A percentile compares a stretch with the other conserved stretches of the same genome.
These are phyloP conservation scores for Xerocomellus chrysenteron DNA, from an alignment of 768 basidiomycete species.

Conservation along the genomic window DNA sequence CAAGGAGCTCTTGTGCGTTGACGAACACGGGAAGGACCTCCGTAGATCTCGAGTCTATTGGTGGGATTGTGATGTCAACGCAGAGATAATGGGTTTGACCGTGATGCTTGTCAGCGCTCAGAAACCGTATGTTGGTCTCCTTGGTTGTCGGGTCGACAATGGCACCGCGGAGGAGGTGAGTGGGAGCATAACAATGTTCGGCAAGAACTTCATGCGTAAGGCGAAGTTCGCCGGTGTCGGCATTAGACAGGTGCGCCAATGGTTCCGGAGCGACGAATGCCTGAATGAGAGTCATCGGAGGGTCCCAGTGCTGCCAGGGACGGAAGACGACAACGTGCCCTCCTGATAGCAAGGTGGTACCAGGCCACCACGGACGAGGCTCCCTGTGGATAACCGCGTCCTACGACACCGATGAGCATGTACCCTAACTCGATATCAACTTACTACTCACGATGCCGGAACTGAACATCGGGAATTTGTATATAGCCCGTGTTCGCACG, in stretches of 20 bases:
- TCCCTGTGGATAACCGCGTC: not conserved
- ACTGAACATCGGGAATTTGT: slow-evolving; percentile 17
- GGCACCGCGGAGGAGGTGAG: slow-evolving; percentile 11
- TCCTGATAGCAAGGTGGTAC: slow-evolving; percentile 14
- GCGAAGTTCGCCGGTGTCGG: slow-evolving; percentile 2
- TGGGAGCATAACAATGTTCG: slow-evolving; percentile 3
- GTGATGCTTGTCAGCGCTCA: not conserved
- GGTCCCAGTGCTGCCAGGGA: slow-evolving; percentile 1
- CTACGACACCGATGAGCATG: slow-evolving; percentile 4
- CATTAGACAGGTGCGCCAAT: not conserved
- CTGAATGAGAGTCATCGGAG: slow-evolving; percentile 17
- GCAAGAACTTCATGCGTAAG: slow-evolving; percentile 22
- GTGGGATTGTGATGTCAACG: slow-evolving; percentile 17
- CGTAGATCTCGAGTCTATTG: not conserved
- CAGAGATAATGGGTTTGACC: slow-evolving; percentile 11
- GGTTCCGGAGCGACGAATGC: slow-evolving; percentile 14
- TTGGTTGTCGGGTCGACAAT: slow-evolving; percentile 14
- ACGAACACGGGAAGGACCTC: slow-evolving; percentile 15
- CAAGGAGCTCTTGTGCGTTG: slow-evolving; percentile 12
- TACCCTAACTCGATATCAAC: not conserved
- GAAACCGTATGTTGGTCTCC: slow-evolving; percentile 12
- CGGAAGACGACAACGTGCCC: slow-evolving; percentile 16
- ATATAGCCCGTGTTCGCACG: slow-evolving; percentile 14
- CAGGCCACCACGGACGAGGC: slow-evolving; percentile 3
- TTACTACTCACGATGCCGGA: slow-evolving; percentile 13